Conservation (phyloP, 257 asterid genomes). For the Marsdenia floribunda region DNA sequence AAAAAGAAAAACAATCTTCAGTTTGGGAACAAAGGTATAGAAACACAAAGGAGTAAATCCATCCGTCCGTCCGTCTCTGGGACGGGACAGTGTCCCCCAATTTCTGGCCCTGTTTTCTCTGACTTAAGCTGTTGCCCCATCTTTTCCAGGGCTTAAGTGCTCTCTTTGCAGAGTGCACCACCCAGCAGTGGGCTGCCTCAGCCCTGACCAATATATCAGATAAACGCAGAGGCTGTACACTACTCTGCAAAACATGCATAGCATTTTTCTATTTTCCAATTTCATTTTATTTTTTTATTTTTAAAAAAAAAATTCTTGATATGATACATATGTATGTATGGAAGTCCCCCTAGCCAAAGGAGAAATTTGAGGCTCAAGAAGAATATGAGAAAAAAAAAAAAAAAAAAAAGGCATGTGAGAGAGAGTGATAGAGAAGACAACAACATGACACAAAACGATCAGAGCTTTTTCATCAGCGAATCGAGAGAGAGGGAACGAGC, state of each 20-base stretch:
- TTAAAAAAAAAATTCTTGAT: neutral
- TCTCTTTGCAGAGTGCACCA: constrained; percentile 6
- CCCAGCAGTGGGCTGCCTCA: neutral
- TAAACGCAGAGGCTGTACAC: neutral
- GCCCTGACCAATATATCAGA: neutral
- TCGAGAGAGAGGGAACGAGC: too few relatives aligned
- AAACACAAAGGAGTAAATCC: neutral
- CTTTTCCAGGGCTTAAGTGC: constrained; percentile 4
- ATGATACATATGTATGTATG: too few relatives aligned
- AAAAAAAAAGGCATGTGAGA: neutral
- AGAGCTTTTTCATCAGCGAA: neutral
- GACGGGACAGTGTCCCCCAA: constrained; percentile 6
- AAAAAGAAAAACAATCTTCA: neutral
- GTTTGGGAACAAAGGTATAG: neutral
- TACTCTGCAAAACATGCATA: neutral
- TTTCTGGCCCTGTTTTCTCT: constrained; percentile 6
- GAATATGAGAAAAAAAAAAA: too few relatives aligned
- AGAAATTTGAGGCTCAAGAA: neutral
- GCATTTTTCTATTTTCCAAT: too few relatives aligned
- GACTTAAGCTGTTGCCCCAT: neutral
- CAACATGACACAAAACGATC: neutral
- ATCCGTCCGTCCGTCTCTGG: neutral
- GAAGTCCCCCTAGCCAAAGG: neutral
- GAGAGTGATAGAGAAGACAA: too few relatives aligned
- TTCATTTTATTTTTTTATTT: too few relatives aligned